Percentiles rank a stretch among this genome's conserved stretches.
phyloP scores from a whole-genome alignment of 2,329 filamentous ascomycete genomes.

The Exophiala viscosa region DNA sequence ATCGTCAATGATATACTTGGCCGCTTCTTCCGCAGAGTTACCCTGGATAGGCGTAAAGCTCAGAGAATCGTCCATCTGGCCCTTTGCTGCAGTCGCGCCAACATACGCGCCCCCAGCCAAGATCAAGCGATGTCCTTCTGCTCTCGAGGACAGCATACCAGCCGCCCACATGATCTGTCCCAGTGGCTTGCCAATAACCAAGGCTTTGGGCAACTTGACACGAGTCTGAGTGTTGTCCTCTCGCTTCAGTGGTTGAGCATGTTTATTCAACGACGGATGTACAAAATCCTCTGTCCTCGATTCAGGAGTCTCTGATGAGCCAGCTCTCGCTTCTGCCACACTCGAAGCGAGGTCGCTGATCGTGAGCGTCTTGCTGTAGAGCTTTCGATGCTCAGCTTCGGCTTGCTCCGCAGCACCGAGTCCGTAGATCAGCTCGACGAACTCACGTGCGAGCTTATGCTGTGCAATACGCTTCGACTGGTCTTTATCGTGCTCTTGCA shows the following conservation, averaged over 20 bases:
- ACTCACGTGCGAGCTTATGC: constrained; percentile 76
- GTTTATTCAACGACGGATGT: constrained; percentile 33
- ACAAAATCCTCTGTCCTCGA: constrained; percentile 6
- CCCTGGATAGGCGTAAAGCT: constrained; percentile 45
- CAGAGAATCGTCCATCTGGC: constrained; percentile 43
- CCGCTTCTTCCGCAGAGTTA: constrained; percentile 41
- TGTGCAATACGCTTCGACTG: constrained; percentile 74
- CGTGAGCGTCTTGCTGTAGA: constrained; percentile 38
- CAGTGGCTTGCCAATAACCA: constrained; percentile 48
- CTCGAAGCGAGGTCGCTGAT: constrained; percentile 20
- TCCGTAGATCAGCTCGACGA: constrained; percentile 77
- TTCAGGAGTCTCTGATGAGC: neutral
- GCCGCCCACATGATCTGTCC: constrained; percentile 50
- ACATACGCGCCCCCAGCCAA: constrained; percentile 50
- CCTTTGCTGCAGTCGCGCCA: constrained; percentile 39
- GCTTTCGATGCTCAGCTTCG: constrained; percentile 52
- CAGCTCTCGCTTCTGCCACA: constrained; percentile 4
- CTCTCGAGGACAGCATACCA: constrained; percentile 49
- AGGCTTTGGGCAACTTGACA: constrained; percentile 47
- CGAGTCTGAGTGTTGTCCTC: constrained; percentile 37
- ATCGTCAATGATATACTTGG: constrained; percentile 50
- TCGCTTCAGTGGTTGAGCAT: constrained; percentile 39
- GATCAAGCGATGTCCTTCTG: constrained; percentile 51
- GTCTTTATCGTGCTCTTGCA: constrained; percentile 64
- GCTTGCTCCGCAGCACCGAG: constrained; percentile 60